Conservation (phyloP, 805 yeast genomes). For the Metschnikowia aberdeeniae region DNA sequence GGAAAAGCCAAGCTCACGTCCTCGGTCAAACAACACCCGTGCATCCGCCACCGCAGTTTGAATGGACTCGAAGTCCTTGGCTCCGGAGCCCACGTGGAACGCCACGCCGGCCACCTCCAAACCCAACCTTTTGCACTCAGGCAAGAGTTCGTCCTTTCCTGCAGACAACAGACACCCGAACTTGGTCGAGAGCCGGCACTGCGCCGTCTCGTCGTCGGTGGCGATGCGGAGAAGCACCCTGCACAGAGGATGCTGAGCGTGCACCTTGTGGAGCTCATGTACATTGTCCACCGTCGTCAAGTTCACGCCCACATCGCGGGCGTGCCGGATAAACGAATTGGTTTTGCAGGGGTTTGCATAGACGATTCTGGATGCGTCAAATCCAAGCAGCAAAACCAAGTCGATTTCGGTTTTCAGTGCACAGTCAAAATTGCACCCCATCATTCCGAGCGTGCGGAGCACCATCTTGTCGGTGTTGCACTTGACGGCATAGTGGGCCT, state of each 20-base stretch:
- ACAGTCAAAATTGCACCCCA: slow-evolving; percentile 86
- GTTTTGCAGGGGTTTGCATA: slow-evolving; percentile 95
- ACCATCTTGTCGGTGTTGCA: slow-evolving; percentile 76
- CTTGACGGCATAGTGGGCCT: slow-evolving; percentile 92
- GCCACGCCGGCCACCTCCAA: slow-evolving; percentile 80
- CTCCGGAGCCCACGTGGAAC: slow-evolving; percentile 95
- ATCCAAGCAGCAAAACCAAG: slow-evolving; percentile 56
- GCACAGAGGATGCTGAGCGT: slow-evolving; percentile 63
- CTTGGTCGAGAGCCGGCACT: slow-evolving; percentile 81
- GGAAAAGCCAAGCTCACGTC: slow-evolving; percentile 38
- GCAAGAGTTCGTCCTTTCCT: slow-evolving; percentile 51
- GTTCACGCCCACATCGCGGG: slow-evolving; percentile 50
- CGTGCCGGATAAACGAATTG: slow-evolving; percentile 73
- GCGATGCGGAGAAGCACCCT: slow-evolving; percentile 72
- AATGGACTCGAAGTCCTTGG: slow-evolving; percentile 49
- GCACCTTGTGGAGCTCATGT: slow-evolving; percentile 77
- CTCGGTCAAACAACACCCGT: slow-evolving; percentile 60
- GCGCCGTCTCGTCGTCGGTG: slow-evolving; percentile 86
- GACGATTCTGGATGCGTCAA: slow-evolving; percentile 62
- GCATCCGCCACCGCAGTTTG: slow-evolving; percentile 64
- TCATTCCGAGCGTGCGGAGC: slow-evolving; percentile 48
- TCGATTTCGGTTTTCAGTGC: slow-evolving; percentile 87
- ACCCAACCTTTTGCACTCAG: slow-evolving; percentile 55
- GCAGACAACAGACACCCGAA: slow-evolving; percentile 72
- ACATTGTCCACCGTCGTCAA: slow-evolving; percentile 87